These are phyloP conservation scores for Hortiboletus campestris DNA, from an alignment of 768 basidiomycete species.

Conservation along the genomic window DNA sequence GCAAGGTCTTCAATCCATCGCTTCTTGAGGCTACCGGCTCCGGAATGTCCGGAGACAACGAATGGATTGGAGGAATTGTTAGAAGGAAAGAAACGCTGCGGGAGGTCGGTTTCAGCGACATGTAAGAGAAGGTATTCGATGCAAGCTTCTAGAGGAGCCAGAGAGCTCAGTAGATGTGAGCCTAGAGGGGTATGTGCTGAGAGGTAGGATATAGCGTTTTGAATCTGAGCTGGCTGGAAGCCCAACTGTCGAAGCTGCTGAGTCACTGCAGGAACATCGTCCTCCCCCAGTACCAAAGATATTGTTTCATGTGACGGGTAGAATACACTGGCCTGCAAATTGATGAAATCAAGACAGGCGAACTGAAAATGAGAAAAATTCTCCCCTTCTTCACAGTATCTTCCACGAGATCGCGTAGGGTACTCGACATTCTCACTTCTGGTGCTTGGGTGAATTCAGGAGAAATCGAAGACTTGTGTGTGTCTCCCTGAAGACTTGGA, in stretches of 20 bases:
- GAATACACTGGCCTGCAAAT: constrained; percentile 46
- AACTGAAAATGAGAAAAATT: neutral
- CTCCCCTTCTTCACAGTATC: constrained; percentile 72
- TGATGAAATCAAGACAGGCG: neutral
- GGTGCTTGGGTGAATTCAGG: constrained; percentile 48
- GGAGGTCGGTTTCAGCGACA: constrained; percentile 85
- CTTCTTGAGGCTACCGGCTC: constrained; percentile 58
- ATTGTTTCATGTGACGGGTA: constrained; percentile 42
- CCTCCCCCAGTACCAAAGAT: constrained; percentile 38
- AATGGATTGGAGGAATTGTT: constrained; percentile 70
- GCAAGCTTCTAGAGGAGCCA: constrained; percentile 70
- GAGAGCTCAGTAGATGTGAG: constrained; percentile 55
- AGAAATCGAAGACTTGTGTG: constrained; percentile 21
- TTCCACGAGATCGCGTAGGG: constrained; percentile 78
- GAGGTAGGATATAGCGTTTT: constrained; percentile 54
- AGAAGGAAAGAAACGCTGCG: constrained; percentile 62
- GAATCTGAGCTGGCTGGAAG: constrained; percentile 57
- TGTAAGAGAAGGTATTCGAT: constrained; percentile 84
- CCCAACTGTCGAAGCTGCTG: constrained; percentile 62
- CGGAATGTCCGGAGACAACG: constrained; percentile 61
- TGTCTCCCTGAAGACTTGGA: constrained; percentile 11
- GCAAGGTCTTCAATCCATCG: constrained; percentile 83
- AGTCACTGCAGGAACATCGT: constrained; percentile 43
- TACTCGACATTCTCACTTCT: constrained; percentile 82
- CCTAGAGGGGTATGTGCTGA: constrained; percentile 56